These are phyloP conservation scores for Priceomyces carsonii DNA, from an alignment of 805 yeast genomes.

Conservation along the genomic window DNA sequence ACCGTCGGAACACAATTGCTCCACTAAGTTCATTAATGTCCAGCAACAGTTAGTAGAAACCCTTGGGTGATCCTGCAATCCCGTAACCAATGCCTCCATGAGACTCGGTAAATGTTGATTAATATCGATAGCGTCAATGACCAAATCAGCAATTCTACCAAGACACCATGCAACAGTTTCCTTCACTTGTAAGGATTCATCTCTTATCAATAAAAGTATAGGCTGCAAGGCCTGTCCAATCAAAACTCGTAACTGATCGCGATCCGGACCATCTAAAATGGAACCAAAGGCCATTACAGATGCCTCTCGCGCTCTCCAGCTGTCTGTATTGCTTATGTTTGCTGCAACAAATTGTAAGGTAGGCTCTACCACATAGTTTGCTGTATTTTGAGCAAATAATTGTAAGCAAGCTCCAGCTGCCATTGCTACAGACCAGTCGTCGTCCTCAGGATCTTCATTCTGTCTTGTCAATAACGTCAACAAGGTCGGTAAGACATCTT, in stretches of 20 bases:
- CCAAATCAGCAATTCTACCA: slow-evolving; percentile 91
- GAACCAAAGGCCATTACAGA: slow-evolving; percentile 99
- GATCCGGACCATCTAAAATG: slow-evolving; percentile 90
- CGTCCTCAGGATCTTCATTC: slow-evolving; percentile 92
- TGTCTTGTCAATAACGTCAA: slow-evolving; percentile 79
- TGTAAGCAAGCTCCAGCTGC: slow-evolving; percentile 98
- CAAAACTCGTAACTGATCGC: slow-evolving; percentile 61
- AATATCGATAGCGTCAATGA: slow-evolving; percentile 71
- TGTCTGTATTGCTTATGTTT: slow-evolving; percentile 48
- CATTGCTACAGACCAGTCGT: slow-evolving; percentile 97
- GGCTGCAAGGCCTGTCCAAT: slow-evolving; percentile 84
- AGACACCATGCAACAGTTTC: slow-evolving; percentile 99
- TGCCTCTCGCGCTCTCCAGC: slow-evolving; percentile 92
- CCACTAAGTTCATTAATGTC: slow-evolving; percentile 90
- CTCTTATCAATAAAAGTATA: slow-evolving; percentile 70
- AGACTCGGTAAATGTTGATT: slow-evolving; percentile 67
- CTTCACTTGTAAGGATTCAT: slow-evolving; percentile 78
- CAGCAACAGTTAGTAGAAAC: slow-evolving; percentile 97
- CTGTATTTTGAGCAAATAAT: slow-evolving; percentile 88
- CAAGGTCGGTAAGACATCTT: slow-evolving; percentile 85
- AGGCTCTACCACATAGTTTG: slow-evolving; percentile 81
- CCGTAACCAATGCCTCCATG: slow-evolving; percentile 69
- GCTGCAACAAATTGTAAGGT: slow-evolving; percentile 81
- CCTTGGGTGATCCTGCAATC: slow-evolving; percentile 89
- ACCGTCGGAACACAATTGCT: slow-evolving; percentile 67